phyloP scores from a whole-genome alignment of 768 basidiomycete genomes.

The Leccinum imitatum region DNA sequence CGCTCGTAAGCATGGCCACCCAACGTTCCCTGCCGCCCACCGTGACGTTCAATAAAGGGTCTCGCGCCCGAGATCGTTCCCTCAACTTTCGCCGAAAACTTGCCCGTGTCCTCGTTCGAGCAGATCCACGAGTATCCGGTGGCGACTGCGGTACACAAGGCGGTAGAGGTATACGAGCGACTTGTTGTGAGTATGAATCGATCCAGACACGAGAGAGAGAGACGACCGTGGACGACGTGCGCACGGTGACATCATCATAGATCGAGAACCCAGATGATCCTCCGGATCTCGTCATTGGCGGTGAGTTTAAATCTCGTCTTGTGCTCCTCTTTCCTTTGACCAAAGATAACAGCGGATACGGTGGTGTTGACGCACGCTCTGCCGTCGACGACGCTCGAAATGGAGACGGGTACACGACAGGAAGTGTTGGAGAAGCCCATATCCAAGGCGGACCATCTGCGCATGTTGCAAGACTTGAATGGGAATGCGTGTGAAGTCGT shows the following conservation, averaged over 20 bases:
- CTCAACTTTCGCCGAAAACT: conserved; percentile 78
- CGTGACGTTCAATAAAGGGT: conserved; percentile 39
- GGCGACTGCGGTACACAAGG: conserved; percentile 76
- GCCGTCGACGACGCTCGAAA: conserved; percentile 50
- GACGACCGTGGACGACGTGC: neutral
- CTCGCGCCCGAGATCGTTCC: conserved; percentile 69
- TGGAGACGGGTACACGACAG: conserved; percentile 48
- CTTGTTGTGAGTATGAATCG: conserved; percentile 52
- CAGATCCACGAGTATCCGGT: conserved; percentile 74
- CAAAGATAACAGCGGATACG: conserved; percentile 74
- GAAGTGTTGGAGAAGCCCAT: conserved; percentile 89
- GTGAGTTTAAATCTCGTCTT: conserved; percentile 34
- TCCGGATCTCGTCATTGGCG: conserved; percentile 79
- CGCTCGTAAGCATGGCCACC: conserved; percentile 51
- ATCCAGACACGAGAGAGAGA: neutral
- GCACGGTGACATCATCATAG: conserved; percentile 28
- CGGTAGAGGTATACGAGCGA: conserved; percentile 83
- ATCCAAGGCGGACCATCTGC: conserved; percentile 75
- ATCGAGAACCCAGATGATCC: conserved; percentile 59
- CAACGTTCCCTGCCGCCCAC: neutral
- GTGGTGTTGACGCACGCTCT: conserved; percentile 83
- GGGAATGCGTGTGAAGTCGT: conserved; percentile 89
- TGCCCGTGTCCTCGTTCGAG: conserved; percentile 64
- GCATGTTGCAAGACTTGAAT: conserved; percentile 86
- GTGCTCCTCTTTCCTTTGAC: neutral